These are phyloP conservation scores for Phytopythium vexans DNA, from an alignment of 352 stramenopile genomes.

Conservation along the genomic window DNA sequence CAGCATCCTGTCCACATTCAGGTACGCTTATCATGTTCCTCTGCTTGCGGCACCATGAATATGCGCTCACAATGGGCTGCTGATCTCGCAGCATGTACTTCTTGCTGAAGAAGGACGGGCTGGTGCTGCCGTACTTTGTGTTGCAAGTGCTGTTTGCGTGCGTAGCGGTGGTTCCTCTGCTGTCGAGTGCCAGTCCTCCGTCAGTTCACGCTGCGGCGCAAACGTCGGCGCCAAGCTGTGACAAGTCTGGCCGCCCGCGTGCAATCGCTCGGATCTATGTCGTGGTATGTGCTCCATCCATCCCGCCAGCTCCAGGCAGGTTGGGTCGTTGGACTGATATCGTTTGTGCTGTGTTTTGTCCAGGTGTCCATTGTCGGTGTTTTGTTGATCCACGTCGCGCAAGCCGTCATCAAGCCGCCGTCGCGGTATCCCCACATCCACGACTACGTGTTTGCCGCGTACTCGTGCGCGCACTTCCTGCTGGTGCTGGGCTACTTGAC, in stretches of 20 bases:
- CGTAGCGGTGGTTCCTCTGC: constrained; percentile 45
- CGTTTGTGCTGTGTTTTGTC: neutral
- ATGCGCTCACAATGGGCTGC: neutral
- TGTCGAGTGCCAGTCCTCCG: constrained; percentile 18
- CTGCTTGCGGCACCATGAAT: neutral
- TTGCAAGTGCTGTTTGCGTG: constrained; percentile 46
- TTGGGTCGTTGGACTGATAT: constrained; percentile 3
- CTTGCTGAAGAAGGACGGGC: constrained; percentile 76
- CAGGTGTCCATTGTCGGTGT: constrained; percentile 61
- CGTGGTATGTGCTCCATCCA: constrained; percentile 25
- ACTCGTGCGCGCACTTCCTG: constrained; percentile 77
- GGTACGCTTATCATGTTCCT: constrained; percentile 29
- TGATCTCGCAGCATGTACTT: constrained; percentile 73
- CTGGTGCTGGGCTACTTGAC: constrained; percentile 72
- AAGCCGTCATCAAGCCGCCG: constrained; percentile 42
- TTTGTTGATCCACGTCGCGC: constrained; percentile 49
- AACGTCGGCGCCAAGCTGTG: constrained; percentile 32
- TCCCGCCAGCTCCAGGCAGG: neutral
- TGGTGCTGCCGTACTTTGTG: constrained; percentile 69
- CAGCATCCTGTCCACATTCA: constrained; percentile 79
- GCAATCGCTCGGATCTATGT: constrained; percentile 38
- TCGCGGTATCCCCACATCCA: constrained; percentile 76
- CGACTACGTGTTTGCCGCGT: constrained; percentile 81
- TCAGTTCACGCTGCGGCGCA: constrained; percentile 18
- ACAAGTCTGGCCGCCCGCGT: constrained; percentile 29